Conservation (phyloP, 2,329 filamentous ascomycete genomes). For the Aspergillus sclerotialis region DNA sequence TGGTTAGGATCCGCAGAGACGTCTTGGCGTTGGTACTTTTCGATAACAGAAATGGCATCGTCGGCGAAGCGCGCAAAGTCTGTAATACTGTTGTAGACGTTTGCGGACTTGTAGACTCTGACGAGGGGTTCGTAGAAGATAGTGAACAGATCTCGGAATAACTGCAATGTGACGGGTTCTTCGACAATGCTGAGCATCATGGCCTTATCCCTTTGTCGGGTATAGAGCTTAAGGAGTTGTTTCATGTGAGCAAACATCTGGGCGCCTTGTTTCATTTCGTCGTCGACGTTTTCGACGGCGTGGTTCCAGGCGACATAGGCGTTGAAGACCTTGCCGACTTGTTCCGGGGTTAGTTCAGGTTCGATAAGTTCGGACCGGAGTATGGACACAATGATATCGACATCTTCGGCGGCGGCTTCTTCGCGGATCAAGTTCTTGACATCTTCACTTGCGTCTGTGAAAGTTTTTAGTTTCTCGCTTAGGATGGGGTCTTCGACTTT, state of each 20-base stretch:
- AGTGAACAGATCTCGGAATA: constrained; percentile 92
- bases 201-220: constrained; percentile 83
- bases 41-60: constrained; percentile 78
- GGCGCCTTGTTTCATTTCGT: constrained; percentile 80
- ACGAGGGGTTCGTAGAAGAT: constrained; percentile 99
- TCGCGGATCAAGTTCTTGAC: constrained; percentile 66
- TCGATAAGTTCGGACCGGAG: constrained; percentile 70
- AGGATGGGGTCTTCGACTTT: constrained; percentile 80
- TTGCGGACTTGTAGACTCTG: constrained; percentile 95
- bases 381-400: constrained; percentile 81
- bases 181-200: constrained; percentile 97
- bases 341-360: constrained; percentile 63
- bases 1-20: constrained; percentile 94
- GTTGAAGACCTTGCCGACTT: constrained; percentile 83
- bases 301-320: constrained; percentile 95
- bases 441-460: constrained; percentile 66
- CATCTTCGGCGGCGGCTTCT: constrained; percentile 65
- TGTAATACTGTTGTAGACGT: constrained; percentile 94
- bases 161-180: constrained; percentile 91
- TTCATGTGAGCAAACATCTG: constrained; percentile 92
- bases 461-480: constrained; percentile 72
- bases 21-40: constrained; percentile 64
- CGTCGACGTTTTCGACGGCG: constrained; percentile 80
- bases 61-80: constrained; percentile 92
- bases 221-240: constrained; percentile 86